These are phyloP conservation scores for Thielaviopsis euricoi DNA, from an alignment of 2,329 filamentous ascomycete genomes.

Conservation along the genomic window DNA sequence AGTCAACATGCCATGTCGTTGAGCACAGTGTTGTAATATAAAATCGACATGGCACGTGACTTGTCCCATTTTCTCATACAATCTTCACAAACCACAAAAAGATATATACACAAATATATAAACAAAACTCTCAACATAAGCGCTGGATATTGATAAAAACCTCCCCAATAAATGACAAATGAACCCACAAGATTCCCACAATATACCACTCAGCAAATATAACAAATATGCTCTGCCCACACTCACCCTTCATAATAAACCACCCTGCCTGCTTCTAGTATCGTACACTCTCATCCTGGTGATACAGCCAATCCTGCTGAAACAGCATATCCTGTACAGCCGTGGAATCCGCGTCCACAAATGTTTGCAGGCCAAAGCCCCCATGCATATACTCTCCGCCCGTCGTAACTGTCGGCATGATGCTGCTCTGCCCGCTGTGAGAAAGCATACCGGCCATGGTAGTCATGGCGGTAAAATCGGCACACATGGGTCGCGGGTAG, in stretches of 20 bases:
- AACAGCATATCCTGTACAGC: not conserved
- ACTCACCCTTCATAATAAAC: too few relatives aligned
- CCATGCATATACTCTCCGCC: not conserved
- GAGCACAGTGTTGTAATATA: too few relatives aligned
- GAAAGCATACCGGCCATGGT: not conserved
- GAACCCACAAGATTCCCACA: too few relatives aligned
- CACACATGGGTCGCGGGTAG: slow-evolving; percentile 40
- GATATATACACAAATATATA: too few relatives aligned
- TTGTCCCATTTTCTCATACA: too few relatives aligned
- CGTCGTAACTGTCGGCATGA: not conserved
- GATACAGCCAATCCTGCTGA: not conserved
- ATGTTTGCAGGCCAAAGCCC: not conserved
- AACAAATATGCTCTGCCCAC: not conserved
- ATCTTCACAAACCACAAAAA: too few relatives aligned
- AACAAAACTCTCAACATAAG: too few relatives aligned
- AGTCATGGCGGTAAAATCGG: not conserved
- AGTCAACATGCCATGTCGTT: too few relatives aligned
- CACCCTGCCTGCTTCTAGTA: not conserved
- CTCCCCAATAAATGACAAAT: too few relatives aligned
- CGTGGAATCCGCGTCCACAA: not conserved
- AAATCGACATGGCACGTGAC: too few relatives aligned
- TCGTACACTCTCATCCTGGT: not conserved
- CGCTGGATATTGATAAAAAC: too few relatives aligned
- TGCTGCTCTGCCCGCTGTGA: not conserved
- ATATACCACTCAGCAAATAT: too few relatives aligned